Percentiles rank a stretch among this genome's conserved stretches.
Conservation (phyloP, 768 basidiomycete genomes). For the Guyanaporus albipodus region DNA sequence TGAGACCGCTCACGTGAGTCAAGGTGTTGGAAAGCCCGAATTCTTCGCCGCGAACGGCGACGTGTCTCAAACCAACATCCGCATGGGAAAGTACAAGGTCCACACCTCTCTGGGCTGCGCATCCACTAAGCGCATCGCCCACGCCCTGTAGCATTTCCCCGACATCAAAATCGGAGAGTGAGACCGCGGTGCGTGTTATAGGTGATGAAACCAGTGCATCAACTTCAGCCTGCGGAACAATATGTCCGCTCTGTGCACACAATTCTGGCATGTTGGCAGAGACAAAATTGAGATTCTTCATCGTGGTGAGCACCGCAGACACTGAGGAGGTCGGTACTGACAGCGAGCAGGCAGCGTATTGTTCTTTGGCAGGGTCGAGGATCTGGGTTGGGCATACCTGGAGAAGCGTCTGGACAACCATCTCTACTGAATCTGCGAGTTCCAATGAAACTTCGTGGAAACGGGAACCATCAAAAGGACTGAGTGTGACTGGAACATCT, state of each 20-base stretch:
- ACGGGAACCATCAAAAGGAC: slow-evolving; percentile 27
- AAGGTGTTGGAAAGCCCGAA: slow-evolving; percentile 77
- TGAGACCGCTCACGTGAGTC: slow-evolving; percentile 65
- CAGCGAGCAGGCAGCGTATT: slow-evolving; percentile 84
- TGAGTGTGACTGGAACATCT: slow-evolving; percentile 18
- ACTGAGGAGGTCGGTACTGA: slow-evolving; percentile 85
- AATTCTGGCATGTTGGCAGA: slow-evolving; percentile 72
- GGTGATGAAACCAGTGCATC: slow-evolving; percentile 18
- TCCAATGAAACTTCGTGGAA: slow-evolving; percentile 77
- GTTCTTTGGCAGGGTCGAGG: slow-evolving; percentile 89
- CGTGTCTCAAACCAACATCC: slow-evolving; percentile 83
- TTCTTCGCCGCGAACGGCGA: slow-evolving; percentile 82
- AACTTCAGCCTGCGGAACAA: slow-evolving; percentile 14
- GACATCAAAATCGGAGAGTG: slow-evolving; percentile 75
- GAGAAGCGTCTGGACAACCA: slow-evolving; percentile 86
- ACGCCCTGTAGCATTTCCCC: slow-evolving; percentile 88
- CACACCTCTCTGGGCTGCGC: slow-evolving; percentile 78
- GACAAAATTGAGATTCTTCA: slow-evolving; percentile 93
- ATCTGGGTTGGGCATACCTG: slow-evolving; percentile 88
- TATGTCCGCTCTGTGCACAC: slow-evolving; percentile 17
- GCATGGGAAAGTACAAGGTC: slow-evolving; percentile 90
- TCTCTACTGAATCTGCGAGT: slow-evolving; percentile 86
- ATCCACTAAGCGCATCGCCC: slow-evolving; percentile 82
- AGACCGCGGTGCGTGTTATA: slow-evolving; percentile 13
- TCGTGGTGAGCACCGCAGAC: slow-evolving; percentile 82